These are phyloP conservation scores for Diaporthe velutina DNA, from an alignment of 2,329 filamentous ascomycete species.

Conservation along the genomic window DNA sequence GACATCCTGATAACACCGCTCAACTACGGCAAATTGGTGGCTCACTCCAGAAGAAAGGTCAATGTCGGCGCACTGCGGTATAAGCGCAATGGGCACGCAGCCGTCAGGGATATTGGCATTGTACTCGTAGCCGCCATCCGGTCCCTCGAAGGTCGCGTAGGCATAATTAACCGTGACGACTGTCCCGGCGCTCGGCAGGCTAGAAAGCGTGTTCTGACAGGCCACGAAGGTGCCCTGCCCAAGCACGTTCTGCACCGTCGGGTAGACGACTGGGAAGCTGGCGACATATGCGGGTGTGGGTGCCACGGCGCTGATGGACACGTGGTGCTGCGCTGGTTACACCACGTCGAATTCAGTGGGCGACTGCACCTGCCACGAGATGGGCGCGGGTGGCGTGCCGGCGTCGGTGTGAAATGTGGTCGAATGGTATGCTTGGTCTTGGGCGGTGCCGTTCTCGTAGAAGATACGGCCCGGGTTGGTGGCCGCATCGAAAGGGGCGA, in stretches of 20 bases:
- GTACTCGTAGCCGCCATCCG: background rate
- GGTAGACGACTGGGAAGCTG: constrained; percentile 11
- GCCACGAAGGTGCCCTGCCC: background rate
- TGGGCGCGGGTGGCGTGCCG: background rate
- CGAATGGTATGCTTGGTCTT: background rate
- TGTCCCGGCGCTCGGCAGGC: background rate
- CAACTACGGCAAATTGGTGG: background rate
- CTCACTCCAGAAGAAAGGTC: background rate
- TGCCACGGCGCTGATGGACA: background rate
- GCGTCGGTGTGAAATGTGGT: background rate
- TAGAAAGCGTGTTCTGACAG: background rate
- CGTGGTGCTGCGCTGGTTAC: background rate
- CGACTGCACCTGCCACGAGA: constrained; percentile 9
- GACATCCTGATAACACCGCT: background rate
- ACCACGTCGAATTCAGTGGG: background rate
- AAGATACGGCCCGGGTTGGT: constrained; percentile 10
- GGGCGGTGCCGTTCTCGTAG: background rate
- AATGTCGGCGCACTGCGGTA: background rate
- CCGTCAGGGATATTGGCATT: background rate
- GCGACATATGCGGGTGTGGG: background rate
- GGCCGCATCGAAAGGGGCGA: background rate
- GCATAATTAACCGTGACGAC: constrained; percentile 3
- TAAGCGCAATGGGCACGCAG: background rate
- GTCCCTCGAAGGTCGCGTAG: background rate
- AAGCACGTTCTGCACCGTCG: background rate